These are phyloP conservation scores for Xylariaceae sp. DNA, from an alignment of 2,329 filamentous ascomycete genomes.

Conservation along the genomic window DNA sequence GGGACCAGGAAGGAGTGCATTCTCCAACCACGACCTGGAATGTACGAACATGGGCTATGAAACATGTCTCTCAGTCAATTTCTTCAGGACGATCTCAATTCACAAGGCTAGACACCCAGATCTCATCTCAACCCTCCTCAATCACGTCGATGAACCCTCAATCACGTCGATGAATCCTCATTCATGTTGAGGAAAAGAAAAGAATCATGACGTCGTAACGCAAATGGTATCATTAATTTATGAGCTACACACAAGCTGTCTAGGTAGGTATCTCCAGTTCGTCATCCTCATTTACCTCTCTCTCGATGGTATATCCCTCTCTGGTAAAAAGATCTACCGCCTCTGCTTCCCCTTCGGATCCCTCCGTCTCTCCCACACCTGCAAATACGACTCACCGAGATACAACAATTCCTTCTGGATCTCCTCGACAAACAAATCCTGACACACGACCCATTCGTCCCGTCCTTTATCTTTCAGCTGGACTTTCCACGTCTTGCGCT, in stretches of 20 bases:
- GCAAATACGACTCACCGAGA: conserved; percentile 88
- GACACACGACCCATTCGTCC: conserved; percentile 86
- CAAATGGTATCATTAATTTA: conserved; percentile 10
- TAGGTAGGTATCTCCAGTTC: too few relatives aligned
- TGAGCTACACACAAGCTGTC: background rate
- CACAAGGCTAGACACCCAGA: too few relatives aligned
- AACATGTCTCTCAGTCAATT: too few relatives aligned
- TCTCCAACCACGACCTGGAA: too few relatives aligned
- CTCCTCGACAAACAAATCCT: conserved; percentile 89
- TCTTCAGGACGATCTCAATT: too few relatives aligned
- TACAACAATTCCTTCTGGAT: conserved; percentile 86
- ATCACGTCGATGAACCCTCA: too few relatives aligned
- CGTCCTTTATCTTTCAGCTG: conserved; percentile 77
- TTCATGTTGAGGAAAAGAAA: too few relatives aligned
- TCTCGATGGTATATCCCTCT: background rate
- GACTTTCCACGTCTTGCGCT: conserved; percentile 86
- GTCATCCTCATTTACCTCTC: background rate
- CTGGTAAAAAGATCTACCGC: background rate
- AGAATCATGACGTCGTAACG: background rate
- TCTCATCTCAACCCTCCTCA: too few relatives aligned
- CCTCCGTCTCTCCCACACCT: conserved; percentile 88
- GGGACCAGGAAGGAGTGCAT: too few relatives aligned
- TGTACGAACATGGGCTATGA: too few relatives aligned
- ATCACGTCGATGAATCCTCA: too few relatives aligned
- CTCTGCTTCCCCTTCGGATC: conserved; percentile 33